These are phyloP conservation scores for Leptographium wingfieldii DNA, from an alignment of 2,329 filamentous ascomycete genomes.

Conservation along the genomic window DNA sequence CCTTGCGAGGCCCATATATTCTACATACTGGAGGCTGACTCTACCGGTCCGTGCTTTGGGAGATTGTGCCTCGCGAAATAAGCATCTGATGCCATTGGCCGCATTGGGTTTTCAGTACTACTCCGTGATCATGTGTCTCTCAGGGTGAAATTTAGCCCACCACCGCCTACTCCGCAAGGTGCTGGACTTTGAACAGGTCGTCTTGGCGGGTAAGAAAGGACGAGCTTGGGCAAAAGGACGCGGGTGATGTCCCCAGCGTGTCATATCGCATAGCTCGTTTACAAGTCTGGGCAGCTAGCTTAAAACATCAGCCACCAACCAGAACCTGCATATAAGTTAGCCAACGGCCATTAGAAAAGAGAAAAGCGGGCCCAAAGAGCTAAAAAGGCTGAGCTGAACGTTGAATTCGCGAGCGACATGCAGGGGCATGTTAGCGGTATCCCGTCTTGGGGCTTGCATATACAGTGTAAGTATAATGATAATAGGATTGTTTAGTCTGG, in stretches of 20 bases:
- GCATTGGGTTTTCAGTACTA: neutral
- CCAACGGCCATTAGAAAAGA: too few relatives aligned
- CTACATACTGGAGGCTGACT: neutral
- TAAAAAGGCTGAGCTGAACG: too few relatives aligned
- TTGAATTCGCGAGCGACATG: too few relatives aligned
- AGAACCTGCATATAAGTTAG: too few relatives aligned
- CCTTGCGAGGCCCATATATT: neutral
- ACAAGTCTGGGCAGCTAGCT: neutral
- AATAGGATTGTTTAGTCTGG: too few relatives aligned
- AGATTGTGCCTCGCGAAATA: neutral
- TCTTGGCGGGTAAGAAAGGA: neutral
- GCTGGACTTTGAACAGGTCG: neutral
- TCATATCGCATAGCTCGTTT: neutral
- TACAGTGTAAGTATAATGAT: too few relatives aligned
- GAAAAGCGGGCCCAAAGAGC: too few relatives aligned
- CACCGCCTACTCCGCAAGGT: neutral
- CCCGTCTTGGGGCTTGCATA: too few relatives aligned
- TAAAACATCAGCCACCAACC: too few relatives aligned
- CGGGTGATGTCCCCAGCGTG: neutral
- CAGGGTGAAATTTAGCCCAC: neutral
- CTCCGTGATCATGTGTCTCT: neutral
- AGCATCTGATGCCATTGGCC: neutral
- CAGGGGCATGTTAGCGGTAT: too few relatives aligned
- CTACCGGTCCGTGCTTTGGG: neutral
- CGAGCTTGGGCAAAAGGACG: neutral